Base-by-base conservation (phyloP, 1,284 basidiomycete genomes). In the Ceratobasidium sp. region DNA sequence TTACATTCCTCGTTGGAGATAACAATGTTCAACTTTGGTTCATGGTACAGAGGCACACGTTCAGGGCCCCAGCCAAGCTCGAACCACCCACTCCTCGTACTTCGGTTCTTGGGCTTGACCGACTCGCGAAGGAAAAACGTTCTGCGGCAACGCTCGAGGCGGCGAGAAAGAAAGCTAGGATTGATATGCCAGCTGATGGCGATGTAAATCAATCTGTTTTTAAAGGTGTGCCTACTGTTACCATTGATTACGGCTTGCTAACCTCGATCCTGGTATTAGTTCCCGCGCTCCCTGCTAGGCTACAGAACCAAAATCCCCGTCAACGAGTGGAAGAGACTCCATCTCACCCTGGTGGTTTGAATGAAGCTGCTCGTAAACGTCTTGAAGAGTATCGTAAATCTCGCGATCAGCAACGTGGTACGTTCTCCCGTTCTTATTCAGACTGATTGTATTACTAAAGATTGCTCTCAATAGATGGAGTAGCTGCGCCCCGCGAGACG, bases 291-390 rank as follows among this genome's bases (percentile, higher is more conserved):
- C 93, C 93, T 74, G 84, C 86, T 72, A 59, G 71, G 36, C 59
- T 83, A 87, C 19, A 87, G 90, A 56, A 85, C 84, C 48, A 89
- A 92, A 79, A 82, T 87, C 59, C 71, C 1, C 89, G 96, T 14
- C 90, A 93, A 76, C 85, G 92, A 78, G 93, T 91, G 0, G 93
- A 93, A 78, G 96, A 97, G 78, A 98, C 96, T 0, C 96, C 96
- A 0, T 97, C 96, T n/a, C 94, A 97, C 81, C 92, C 94, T 0
- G 92, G 94, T 60, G 97, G 96, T 14, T 84, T 98, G 36, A 93
- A 93, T 0, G 92, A 95, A 31, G 83, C 85, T 0, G 95, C 92
- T 9, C 86, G 90, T 29, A 86, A 87, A 78, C 84, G 88, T 75
- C 82, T 98, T 36, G 95, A 96, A 72, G 95, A 96, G 76, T 84